Evolutionary conservation across 345 rosid genomes (phyloP), one percentile per base, ranked within the genome.

Genomic region (Eucalyptus erythrocorys): DNA sequence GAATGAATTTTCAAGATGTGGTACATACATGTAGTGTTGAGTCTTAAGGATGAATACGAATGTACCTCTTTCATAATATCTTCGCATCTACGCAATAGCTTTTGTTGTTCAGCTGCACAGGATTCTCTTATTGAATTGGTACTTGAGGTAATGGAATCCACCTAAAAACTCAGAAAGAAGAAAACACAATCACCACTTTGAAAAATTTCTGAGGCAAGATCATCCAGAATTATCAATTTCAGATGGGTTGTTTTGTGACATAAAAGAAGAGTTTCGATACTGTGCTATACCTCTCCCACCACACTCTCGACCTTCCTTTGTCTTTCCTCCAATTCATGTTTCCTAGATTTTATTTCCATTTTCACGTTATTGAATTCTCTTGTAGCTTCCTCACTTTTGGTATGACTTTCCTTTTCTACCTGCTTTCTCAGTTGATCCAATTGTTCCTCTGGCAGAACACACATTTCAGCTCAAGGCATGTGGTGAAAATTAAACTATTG

Each of bases 271-370:
- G 48, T 50, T n/a, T 45, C 66, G 0, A 86, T 50, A 53, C 24
- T 34, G 45, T 34, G 48, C 47, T 53, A n/a, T 93, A 95, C 99
- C 97, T 93, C 94, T 85, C 94, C 93, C 66, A 97, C 90, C 24
- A 96, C 90, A 91, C 94, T 91, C 93, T 95, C 99, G 82, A 97
- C 95, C 87, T 94, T 92, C 90, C 87, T 93, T 91, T 96, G 99
- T 87, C 98, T 95, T 88, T 90, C 91, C 91, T 96, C 95, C 88
- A 98, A 95, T 49, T 94, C 93, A 66, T 32, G 91, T 93, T 94
- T 96, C 93, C 48, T 92, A 61, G 96, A 95, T 91, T 94, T 96
- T 48, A 94, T 93, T 86, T 95, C 94, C 87, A 89, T 49, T 92
- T 95, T 95, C 87, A 93, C 68, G 57, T 90, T 92, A 88, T 92